Evolutionary conservation across 2,329 filamentous ascomycete species (phyloP), one percentile per base, ranked within the genome.

Genomic region (Coniella vitis): DNA sequence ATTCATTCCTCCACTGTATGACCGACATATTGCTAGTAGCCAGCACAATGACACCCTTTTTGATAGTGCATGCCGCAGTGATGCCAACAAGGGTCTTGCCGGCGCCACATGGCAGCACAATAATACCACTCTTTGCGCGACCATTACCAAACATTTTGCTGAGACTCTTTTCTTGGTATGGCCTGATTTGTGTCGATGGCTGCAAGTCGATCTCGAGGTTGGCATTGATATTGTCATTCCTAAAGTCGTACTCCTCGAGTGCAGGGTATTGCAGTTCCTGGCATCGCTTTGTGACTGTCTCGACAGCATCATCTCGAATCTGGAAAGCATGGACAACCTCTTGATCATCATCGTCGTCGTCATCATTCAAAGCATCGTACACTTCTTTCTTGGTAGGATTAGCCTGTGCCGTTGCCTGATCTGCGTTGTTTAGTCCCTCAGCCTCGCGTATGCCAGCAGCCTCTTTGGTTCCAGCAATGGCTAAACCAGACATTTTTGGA

Each of bases 91-190:
- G 71, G 1, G 93, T 98, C 72, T 98, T 98, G 52, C 93, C 93
- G 16, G 93, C 93, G 57, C 93, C 93, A 64, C 93, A 98, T 16
- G 93, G 93, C 58, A 98, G 69, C 48, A 98, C 93, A 52, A 98
- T 98, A 57, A 98, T 94, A 49, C 93, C 93, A 66, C 90, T 96
- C 71, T 95, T 93, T 13, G 93, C 93, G 67, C 93, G 85, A 43
- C 91, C 91, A 62, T 98, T 98, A 62, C 93, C 91, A 64, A 98
- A 98, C 93, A 98, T 98, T 67, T 98, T 98, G 71, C 88, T 95
- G 9, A 98, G 73, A 56, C 90, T 95, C 70, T 96, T 95, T 66
- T 98, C 93, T 64, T 98, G 93, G 59, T 98, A 98, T 54, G 95
- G 71, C 63, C 91, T 83, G 63, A 97, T 97, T 61, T 91, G 86